Conservation (phyloP, 305 asterid genomes). For the Solanum hybrid region DNA sequence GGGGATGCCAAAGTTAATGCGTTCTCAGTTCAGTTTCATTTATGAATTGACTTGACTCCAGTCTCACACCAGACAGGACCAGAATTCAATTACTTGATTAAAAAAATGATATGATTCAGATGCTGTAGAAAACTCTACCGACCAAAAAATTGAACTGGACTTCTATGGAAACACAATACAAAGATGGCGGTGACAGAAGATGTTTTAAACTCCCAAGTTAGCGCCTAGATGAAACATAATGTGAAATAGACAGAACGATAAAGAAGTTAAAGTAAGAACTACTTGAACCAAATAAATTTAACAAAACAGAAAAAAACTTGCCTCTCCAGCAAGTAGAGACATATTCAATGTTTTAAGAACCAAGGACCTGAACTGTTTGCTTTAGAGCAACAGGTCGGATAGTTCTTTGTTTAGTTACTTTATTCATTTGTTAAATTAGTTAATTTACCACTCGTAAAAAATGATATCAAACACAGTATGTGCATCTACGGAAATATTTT, state of each 20-base stretch:
- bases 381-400: background rate
- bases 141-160: background rate
- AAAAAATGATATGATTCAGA: background rate
- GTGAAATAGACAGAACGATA: background rate
- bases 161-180: background rate
- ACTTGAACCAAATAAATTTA: background rate
- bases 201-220: background rate
- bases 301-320: background rate
- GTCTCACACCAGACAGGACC: background rate
- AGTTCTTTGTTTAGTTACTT: background rate
- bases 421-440: background rate
- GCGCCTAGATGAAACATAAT: background rate
- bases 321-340: background rate
- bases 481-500: background rate
- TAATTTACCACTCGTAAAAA: background rate
- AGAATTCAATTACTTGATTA: background rate
- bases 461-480: background rate
- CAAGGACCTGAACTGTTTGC: background rate
- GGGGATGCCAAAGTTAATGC: background rate
- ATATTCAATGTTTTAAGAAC: background rate
- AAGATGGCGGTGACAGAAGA: background rate
- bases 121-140: background rate
- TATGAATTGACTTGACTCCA: background rate
- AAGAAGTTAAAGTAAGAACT: background rate
- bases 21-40: background rate